These are phyloP conservation scores for Beauveria scarabaeidicola DNA, from an alignment of 2,329 filamentous ascomycete genomes.

Conservation along the genomic window DNA sequence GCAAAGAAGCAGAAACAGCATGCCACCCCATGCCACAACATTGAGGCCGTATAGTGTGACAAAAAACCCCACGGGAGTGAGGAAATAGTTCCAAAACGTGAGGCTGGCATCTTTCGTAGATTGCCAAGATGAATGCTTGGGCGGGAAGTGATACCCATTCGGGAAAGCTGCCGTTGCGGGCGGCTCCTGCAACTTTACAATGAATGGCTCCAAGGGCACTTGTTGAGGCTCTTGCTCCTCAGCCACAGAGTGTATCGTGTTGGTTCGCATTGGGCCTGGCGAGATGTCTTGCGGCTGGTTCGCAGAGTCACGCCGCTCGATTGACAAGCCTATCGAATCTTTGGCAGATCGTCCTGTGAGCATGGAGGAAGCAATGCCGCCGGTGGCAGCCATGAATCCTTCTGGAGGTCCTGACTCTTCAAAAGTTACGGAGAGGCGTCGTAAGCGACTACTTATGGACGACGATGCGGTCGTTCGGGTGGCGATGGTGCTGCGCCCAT, in stretches of 20 bases:
- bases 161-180: constrained; percentile 35
- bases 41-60: constrained; percentile 74
- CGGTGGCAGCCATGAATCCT: constrained; percentile 40
- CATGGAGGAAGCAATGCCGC: constrained; percentile 35
- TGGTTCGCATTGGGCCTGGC: constrained; percentile 17
- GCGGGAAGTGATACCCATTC: constrained; percentile 60
- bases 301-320: constrained; percentile 14
- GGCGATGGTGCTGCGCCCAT: constrained; percentile 8
- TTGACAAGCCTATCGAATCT: constrained; percentile 15
- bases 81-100: constrained; percentile 63
- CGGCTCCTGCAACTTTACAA: constrained; percentile 18
- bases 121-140: constrained; percentile 50
- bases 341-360: constrained; percentile 18
- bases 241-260: constrained; percentile 14
- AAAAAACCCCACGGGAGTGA: constrained; percentile 67
- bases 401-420: constrained; percentile 37
- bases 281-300: background rate
- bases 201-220: background rate
- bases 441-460: constrained; percentile 24
- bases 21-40: constrained; percentile 81
- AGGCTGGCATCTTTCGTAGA: constrained; percentile 48
- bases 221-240: constrained; percentile 15
- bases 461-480: constrained; percentile 23
- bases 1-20: constrained; percentile 79
- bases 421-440: constrained; percentile 30